phyloP scores from a whole-genome alignment of 2,329 filamentous ascomycete species.

The Tolypocladium tropicale region DNA sequence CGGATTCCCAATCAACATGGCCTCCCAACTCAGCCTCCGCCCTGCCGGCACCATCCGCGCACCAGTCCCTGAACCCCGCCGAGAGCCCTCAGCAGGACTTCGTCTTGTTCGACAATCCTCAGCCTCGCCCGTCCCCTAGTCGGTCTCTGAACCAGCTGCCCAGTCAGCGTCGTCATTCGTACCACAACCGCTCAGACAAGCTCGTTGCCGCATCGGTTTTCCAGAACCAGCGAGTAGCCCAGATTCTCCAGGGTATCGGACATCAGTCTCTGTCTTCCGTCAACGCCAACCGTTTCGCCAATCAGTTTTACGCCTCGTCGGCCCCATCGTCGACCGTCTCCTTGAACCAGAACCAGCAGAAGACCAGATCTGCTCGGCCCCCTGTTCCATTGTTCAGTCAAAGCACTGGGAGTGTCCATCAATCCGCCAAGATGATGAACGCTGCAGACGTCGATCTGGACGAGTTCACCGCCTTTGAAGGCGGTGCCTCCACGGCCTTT shows the following conservation, averaged over 20 bases:
- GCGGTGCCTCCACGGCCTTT: constrained; percentile 38
- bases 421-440: constrained; percentile 34
- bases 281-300: constrained; percentile 46
- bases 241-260: constrained; percentile 49
- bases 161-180: constrained; percentile 34
- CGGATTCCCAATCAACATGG: constrained; percentile 76
- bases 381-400: constrained; percentile 64
- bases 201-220: constrained; percentile 21
- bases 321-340: constrained; percentile 49
- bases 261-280: constrained; percentile 43
- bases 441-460: constrained; percentile 47
- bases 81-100: constrained; percentile 57
- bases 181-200: constrained; percentile 34
- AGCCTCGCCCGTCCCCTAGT: constrained; percentile 26
- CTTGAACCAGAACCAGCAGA: constrained; percentile 36
- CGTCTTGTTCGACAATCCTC: constrained; percentile 58
- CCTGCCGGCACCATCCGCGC: constrained; percentile 54
- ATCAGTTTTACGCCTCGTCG: constrained; percentile 59
- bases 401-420: constrained; percentile 41
- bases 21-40: constrained; percentile 57
- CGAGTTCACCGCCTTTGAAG: constrained; percentile 47
- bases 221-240: constrained; percentile 50
- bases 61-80: constrained; percentile 42
- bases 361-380: constrained; percentile 42
- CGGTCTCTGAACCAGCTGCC: constrained; percentile 27